Conservation (phyloP, 805 yeast species). For the Candida quercuum region DNA sequence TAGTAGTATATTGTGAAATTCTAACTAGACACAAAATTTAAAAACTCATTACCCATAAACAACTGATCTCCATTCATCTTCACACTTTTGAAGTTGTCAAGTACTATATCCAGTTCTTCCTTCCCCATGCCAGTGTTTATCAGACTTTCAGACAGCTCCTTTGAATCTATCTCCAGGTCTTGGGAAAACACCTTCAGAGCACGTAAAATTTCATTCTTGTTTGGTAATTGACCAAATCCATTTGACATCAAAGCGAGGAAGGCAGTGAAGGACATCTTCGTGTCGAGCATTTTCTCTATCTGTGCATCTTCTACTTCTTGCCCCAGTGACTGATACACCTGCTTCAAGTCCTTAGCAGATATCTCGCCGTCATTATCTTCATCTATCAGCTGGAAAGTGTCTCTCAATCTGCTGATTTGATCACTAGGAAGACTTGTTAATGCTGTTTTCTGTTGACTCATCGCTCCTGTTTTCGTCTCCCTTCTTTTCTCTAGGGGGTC, state of each 20-base stretch:
- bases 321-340: slow-evolving; percentile 49
- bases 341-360: slow-evolving; percentile 47
- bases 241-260: slow-evolving; percentile 60
- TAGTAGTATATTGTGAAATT: background rate
- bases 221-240: slow-evolving; percentile 45
- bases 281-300: slow-evolving; percentile 44
- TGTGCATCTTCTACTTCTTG: slow-evolving; percentile 36
- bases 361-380: slow-evolving; percentile 73
- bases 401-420: slow-evolving; percentile 61
- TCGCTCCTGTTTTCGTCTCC: slow-evolving; percentile 12
- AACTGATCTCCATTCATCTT: slow-evolving; percentile 50
- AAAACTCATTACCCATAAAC: slow-evolving; percentile 60
- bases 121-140: slow-evolving; percentile 35
- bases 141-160: slow-evolving; percentile 44
- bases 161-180: slow-evolving; percentile 42
- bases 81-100: slow-evolving; percentile 50
- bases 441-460: background rate
- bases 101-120: slow-evolving; percentile 42
- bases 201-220: slow-evolving; percentile 45
- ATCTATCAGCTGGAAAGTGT: slow-evolving; percentile 76
- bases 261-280: slow-evolving; percentile 45
- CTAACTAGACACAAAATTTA: slow-evolving; percentile 30
- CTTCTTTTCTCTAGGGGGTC: too few species aligned
- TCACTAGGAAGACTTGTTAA: slow-evolving; percentile 46
- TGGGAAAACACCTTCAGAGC: slow-evolving; percentile 52